Evolutionary conservation across 1,284 basidiomycete species (phyloP).

Genomic region (Naganishia albida): DNA sequence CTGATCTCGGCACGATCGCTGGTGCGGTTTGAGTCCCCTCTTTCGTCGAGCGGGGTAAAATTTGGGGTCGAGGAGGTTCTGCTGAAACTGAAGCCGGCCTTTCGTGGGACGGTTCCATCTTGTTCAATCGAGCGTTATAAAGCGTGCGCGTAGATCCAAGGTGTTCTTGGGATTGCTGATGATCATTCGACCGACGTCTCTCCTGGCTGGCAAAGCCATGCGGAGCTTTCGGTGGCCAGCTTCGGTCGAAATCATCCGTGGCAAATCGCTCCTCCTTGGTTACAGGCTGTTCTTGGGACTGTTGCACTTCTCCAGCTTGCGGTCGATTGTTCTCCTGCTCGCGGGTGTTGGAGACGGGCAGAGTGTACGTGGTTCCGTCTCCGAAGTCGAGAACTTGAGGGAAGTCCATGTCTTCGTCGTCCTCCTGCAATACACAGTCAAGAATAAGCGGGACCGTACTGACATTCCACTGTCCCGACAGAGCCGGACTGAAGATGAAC

Average conservation of each 20-base stretch:
- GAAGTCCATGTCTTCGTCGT: conserved; percentile 81
- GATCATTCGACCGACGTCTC: conserved; percentile 45
- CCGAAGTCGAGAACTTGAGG: conserved; percentile 90
- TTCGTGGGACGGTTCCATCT: conserved; percentile 62
- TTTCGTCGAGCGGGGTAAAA: conserved; percentile 24
- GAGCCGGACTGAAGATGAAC: conserved; percentile 44
- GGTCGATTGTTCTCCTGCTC: conserved; percentile 10
- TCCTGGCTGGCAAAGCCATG: conserved; percentile 47
- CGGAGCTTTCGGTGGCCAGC: conserved; percentile 68
- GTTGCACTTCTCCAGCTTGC: conserved; percentile 39
- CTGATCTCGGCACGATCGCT: background rate
- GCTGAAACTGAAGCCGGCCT: conserved; percentile 42
- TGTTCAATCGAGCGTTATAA: conserved; percentile 88
- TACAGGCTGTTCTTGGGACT: conserved; percentile 42
- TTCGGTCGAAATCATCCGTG: conserved; percentile 83
- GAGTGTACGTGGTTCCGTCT: conserved; percentile 83
- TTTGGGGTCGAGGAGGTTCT: conserved; percentile 10
- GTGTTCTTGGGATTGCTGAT: conserved; percentile 27
- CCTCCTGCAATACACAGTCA: conserved; percentile 4
- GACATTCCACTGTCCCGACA: background rate
- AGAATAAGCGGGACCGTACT: background rate
- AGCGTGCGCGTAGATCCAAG: conserved; percentile 59
- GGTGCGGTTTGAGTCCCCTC: background rate
- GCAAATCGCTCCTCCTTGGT: conserved; percentile 50
- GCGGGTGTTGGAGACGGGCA: conserved; percentile 58